Conservation (phyloP, 1,284 basidiomycete species). For the Exobasidium cylindrosporum region DNA sequence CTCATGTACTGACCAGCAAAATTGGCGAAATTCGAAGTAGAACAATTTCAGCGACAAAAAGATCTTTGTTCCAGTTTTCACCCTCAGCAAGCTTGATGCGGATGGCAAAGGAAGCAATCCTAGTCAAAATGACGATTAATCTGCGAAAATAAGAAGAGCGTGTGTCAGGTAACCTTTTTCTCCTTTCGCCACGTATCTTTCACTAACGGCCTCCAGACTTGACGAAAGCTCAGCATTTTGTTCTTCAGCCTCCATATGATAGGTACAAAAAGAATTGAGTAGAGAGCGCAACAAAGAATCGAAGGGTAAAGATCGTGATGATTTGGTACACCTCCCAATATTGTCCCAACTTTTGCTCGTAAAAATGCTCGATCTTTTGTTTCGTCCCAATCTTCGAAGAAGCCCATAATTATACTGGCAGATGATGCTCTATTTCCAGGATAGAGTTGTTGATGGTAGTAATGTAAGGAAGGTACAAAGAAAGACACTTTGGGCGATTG, state of each 20-base stretch:
- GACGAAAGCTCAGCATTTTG: neutral
- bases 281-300: neutral
- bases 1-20: slow-evolving; percentile 3
- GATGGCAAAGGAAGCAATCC: slow-evolving; percentile 3
- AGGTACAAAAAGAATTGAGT: slow-evolving; percentile 3
- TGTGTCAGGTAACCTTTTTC: neutral
- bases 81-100: slow-evolving; percentile 10
- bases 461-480: neutral
- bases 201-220: slow-evolving; percentile 9
- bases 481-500: neutral
- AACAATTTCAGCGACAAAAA: slow-evolving; percentile 5
- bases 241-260: slow-evolving; percentile 6
- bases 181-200: neutral
- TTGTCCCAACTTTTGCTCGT: slow-evolving; percentile 1
- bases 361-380: neutral
- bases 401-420: neutral
- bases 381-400: neutral
- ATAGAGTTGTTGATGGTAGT: neutral
- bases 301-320: slow-evolving; percentile 4
- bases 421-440: neutral
- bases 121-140: slow-evolving; percentile 4
- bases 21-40: slow-evolving; percentile 3
- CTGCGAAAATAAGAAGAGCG: neutral
- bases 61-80: slow-evolving; percentile 4
- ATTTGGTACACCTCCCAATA: slow-evolving; percentile 8